Base-by-base conservation (phyloP, 2,329 filamentous ascomycete genomes). In the Aspergillus brunneoviolaceus region DNA sequence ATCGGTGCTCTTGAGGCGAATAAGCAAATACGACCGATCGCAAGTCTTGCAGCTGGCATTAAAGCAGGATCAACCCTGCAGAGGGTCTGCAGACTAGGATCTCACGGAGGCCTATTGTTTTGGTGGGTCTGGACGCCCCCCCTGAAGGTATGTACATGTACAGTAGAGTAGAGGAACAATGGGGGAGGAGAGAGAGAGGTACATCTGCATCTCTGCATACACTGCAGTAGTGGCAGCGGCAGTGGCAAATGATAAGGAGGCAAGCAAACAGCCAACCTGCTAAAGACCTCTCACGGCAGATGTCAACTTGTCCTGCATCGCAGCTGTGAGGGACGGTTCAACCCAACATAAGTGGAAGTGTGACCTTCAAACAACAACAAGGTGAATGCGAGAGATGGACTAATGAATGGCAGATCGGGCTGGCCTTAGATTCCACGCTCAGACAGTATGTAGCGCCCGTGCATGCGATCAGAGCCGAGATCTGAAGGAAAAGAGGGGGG, bases 301-400 rank as follows among this genome's bases (percentile, higher is more conserved):
- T 7, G 39, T 35, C 33, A 23, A 53, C 14, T 42, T 53, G 51
- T 31, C 39, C 33, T 53, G 33, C 51, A 45, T 16, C 7, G 21
- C 23, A 29, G 35, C 35, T 53, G 51, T 53, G 51, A 53, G 51
- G 51, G 33, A 53, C 51, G 21, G 33, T 53, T 42, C 33, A 39
- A 45, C 51, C 14, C 27, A 42, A 19, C 16, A 31, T 23, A 23
- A 10, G 19, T 51, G 27, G 49, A n/a, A 9, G 35, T 53, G 51
- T 31, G 14, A 53, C 51, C 10, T 25, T 49, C 48, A 31, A 33
- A 5, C 16, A 11, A 31, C 27, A 31, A 16, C 39, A 5, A 16
- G 25, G 27, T 31, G 29, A 33, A 51, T 21, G 14, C 49, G 14
- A 35, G 33, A 51, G 19, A 19, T 51, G 27, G 7, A 29, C 9